Conservation (phyloP, 495 filamentous ascomycete species). For the Hyaloscypha bicolor region DNA sequence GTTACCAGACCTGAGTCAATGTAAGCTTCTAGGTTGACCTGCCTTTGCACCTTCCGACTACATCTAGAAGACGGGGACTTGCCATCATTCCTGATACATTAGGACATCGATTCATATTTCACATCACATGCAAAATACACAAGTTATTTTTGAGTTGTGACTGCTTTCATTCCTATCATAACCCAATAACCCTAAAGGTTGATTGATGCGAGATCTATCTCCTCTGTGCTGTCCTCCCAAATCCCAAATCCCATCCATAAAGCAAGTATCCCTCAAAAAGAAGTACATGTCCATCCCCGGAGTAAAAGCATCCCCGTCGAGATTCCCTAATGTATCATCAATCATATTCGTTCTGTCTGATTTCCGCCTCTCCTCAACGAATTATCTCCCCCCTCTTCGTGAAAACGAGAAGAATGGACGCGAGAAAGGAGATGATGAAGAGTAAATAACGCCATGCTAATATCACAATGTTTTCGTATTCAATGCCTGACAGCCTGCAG, state of each 20-base stretch:
- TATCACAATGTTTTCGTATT: conserved; percentile 29
- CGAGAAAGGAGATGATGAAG: conserved; percentile 12
- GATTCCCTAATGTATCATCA: conserved; percentile 20
- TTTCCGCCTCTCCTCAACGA: conserved; percentile 4
- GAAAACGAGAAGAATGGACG: conserved; percentile 14
- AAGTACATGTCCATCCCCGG: conserved; percentile 22
- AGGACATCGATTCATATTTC: too few species aligned
- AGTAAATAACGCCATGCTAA: conserved; percentile 28
- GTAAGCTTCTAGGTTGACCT: too few species aligned
- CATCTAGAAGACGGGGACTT: too few species aligned
- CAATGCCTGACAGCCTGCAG: conserved; percentile 21
- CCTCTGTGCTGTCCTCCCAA: conserved; percentile 5
- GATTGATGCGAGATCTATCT: conserved; percentile 23
- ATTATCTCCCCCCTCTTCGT: background rate
- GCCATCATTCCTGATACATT: too few species aligned
- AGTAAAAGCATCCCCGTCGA: conserved; percentile 28
- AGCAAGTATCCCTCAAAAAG: background rate
- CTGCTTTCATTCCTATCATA: conserved; percentile 5
- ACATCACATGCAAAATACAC: conserved; percentile 1
- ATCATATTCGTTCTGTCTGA: conserved; percentile 1
- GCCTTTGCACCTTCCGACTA: too few species aligned
- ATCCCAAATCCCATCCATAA: background rate
- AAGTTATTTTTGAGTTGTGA: conserved; percentile 8
- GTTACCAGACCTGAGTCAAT: too few species aligned
- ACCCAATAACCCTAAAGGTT: conserved; percentile 1